These are phyloP conservation scores for Beauveria australis DNA, from an alignment of 2,329 filamentous ascomycete species.

Conservation along the genomic window DNA sequence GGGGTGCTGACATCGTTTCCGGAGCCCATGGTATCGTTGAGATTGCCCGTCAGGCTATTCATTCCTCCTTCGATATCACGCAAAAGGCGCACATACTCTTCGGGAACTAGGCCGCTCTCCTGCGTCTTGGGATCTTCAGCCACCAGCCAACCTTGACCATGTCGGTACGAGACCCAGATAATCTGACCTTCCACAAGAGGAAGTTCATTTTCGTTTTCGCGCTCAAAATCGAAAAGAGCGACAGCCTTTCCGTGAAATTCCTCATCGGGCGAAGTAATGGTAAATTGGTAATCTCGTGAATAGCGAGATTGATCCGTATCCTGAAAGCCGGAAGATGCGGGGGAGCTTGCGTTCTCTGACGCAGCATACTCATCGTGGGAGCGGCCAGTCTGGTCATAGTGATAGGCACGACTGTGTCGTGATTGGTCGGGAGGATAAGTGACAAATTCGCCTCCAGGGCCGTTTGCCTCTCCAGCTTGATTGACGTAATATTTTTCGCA, in stretches of 20 bases:
- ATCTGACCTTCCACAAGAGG: conserved; percentile 90
- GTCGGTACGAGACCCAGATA: conserved; percentile 91
- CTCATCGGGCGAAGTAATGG: conserved; percentile 89
- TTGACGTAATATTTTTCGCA: conserved; percentile 68
- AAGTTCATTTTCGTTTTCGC: conserved; percentile 94
- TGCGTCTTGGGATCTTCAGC: conserved; percentile 91
- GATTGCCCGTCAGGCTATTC: conserved; percentile 55
- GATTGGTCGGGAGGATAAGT: conserved; percentile 64
- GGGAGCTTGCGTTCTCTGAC: conserved; percentile 50
- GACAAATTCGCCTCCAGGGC: conserved; percentile 71
- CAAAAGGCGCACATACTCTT: conserved; percentile 89
- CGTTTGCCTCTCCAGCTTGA: conserved; percentile 61
- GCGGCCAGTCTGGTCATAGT: conserved; percentile 34
- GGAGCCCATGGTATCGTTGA: conserved; percentile 42
- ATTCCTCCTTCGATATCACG: conserved; percentile 89
- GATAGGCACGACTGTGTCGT: conserved; percentile 43
- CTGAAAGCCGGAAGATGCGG: conserved; percentile 49
- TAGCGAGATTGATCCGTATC: conserved; percentile 69
- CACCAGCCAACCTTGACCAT: conserved; percentile 95
- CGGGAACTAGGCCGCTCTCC: conserved; percentile 89
- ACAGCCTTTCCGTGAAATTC: conserved; percentile 97
- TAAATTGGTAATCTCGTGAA: conserved; percentile 88
- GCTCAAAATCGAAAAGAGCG: conserved; percentile 87
- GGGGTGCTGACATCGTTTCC: conserved; percentile 53
- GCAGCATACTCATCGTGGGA: conserved; percentile 46